Conservation (phyloP, 371 early-diverging fungal species). For the Apophysomyces ossiformis region DNA sequence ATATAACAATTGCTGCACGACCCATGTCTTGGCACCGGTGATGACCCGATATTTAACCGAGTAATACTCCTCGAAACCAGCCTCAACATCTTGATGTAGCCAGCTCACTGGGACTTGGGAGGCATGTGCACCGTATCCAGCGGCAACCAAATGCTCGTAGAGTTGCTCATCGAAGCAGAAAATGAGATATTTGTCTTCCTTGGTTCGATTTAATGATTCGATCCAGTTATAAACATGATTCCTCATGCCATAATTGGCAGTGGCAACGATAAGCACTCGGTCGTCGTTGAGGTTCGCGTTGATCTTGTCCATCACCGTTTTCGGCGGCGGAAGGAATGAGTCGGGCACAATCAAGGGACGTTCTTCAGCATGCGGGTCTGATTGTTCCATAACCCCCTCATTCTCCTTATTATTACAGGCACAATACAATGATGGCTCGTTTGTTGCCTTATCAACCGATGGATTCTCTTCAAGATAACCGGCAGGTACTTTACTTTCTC, state of each 20-base stretch:
- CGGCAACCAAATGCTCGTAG: conserved; percentile 30
- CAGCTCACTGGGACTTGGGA: conserved; percentile 40
- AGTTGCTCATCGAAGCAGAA: conserved; percentile 51
- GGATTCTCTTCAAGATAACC: conserved; percentile 16
- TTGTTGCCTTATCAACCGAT: background rate
- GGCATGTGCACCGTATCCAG: conserved; percentile 41
- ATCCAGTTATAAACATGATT: conserved; percentile 57
- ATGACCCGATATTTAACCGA: conserved; percentile 45
- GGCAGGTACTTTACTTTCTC: conserved; percentile 8
- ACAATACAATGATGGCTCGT: conserved; percentile 13
- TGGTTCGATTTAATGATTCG: conserved; percentile 42
- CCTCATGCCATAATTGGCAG: conserved; percentile 54
- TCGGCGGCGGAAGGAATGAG: conserved; percentile 28
- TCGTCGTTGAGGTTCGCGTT: conserved; percentile 33
- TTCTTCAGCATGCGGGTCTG: conserved; percentile 7
- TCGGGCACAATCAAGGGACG: conserved; percentile 33
- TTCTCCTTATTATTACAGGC: conserved; percentile 10
- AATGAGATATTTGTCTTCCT: conserved; percentile 43
- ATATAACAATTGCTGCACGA: conserved; percentile 38
- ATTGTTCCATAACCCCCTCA: background rate
- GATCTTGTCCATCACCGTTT: conserved; percentile 36
- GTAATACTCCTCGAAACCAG: conserved; percentile 48
- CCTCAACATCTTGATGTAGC: conserved; percentile 45
- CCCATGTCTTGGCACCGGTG: conserved; percentile 41
- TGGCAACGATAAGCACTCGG: conserved; percentile 44